phyloP scores from a whole-genome alignment of 441 rosid genomes.

The Croton setiger region DNA sequence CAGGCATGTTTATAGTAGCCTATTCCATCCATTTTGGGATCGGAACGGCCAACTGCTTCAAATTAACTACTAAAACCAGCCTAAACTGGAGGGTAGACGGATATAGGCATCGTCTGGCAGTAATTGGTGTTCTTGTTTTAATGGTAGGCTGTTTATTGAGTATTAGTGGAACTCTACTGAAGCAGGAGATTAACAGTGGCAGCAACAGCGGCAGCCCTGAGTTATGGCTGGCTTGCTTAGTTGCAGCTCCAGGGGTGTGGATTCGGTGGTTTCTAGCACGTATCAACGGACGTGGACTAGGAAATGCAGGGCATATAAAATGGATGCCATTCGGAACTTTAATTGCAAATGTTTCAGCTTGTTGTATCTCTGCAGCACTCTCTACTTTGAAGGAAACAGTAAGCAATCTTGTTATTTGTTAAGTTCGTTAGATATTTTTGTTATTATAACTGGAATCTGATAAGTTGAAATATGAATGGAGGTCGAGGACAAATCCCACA shows the following conservation, averaged over 20 bases:
- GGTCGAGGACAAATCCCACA: conserved; percentile 51
- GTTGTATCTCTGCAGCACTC: conserved; percentile 69
- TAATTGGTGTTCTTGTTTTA: conserved; percentile 37
- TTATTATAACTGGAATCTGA: background rate
- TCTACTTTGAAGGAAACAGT: conserved; percentile 62
- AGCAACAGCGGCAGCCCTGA: conserved; percentile 42
- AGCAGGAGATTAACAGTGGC: conserved; percentile 45
- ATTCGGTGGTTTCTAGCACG: conserved; percentile 87
- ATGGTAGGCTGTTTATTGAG: conserved; percentile 43
- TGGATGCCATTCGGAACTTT: conserved; percentile 91
- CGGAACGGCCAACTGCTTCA: conserved; percentile 77
- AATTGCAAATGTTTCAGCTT: conserved; percentile 75
- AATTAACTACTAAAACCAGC: conserved; percentile 32
- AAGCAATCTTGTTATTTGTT: conserved; percentile 13
- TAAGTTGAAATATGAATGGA: conserved; percentile 21
- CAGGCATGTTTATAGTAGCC: conserved; percentile 78
- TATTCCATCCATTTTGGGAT: conserved; percentile 72
- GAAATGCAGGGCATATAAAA: conserved; percentile 46
- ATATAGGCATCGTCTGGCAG: conserved; percentile 39
- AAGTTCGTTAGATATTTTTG: too few relatives aligned
- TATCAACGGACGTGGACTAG: conserved; percentile 78
- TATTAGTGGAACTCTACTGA: conserved; percentile 44
- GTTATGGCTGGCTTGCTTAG: conserved; percentile 79
- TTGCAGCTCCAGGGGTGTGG: conserved; percentile 85
- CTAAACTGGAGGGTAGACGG: conserved; percentile 42